Percentiles rank a stretch among this genome's conserved stretches.
Conservation (phyloP, 2,329 filamentous ascomycete species). For the Dactylellina cionopaga region DNA sequence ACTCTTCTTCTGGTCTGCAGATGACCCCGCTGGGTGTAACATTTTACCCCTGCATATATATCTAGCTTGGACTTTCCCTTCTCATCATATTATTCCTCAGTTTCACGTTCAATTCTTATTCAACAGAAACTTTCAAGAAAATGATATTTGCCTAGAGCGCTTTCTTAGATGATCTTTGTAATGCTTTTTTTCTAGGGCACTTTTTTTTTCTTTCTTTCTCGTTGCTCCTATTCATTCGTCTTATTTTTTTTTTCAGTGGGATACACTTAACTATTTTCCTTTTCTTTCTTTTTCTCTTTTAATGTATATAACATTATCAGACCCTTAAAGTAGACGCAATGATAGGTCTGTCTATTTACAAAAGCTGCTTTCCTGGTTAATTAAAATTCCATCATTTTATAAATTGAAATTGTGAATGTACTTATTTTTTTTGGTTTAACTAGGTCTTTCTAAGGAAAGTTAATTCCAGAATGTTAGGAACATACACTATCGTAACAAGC, state of each 20-base stretch:
- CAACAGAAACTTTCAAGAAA: background rate
- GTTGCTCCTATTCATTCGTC: too few relatives aligned
- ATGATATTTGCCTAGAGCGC: background rate
- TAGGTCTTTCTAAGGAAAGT: too few relatives aligned
- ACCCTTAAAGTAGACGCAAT: background rate
- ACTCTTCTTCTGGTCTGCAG: background rate
- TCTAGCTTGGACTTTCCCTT: background rate
- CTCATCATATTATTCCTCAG: background rate
- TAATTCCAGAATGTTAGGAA: too few relatives aligned
- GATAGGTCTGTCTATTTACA: background rate
- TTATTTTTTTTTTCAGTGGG: background rate
- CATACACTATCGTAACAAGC: background rate
- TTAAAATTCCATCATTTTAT: too few relatives aligned
- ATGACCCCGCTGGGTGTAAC: background rate
- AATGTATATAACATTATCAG: slow-evolving; percentile 17
- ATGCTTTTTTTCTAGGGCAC: background rate
- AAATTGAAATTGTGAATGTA: too few relatives aligned
- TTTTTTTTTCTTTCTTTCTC: background rate
- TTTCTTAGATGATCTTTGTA: slow-evolving; percentile 3
- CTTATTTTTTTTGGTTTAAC: too few relatives aligned
- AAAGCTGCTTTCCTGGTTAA: too few relatives aligned
- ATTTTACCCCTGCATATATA: background rate
- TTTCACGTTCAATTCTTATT: background rate
- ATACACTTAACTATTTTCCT: slow-evolving; percentile 10
- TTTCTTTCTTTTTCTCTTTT: background rate